Conservation (phyloP, 2,329 filamentous ascomycete genomes). For the Conoideocrella luteorostrata region DNA sequence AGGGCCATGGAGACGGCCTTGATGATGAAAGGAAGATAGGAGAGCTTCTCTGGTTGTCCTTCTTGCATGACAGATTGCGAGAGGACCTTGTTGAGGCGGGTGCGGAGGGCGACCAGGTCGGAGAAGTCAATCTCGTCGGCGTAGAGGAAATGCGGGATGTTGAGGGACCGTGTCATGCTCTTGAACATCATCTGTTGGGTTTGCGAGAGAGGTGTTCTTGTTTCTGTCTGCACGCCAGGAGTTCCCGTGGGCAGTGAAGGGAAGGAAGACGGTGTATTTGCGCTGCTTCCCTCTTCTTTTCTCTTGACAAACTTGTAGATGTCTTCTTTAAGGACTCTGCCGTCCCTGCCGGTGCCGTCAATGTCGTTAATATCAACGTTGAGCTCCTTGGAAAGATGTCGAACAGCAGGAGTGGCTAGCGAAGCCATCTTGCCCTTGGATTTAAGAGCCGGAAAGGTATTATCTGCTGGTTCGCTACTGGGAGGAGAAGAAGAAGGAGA, state of each 20-base stretch:
- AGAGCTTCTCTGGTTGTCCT: constrained; percentile 57
- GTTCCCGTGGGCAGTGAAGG: constrained; percentile 15
- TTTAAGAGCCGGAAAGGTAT: constrained; percentile 17
- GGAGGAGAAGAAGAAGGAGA: not conserved
- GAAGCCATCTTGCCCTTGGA: constrained; percentile 59
- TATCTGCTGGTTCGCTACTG: constrained; percentile 1
- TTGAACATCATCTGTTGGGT: constrained; percentile 96
- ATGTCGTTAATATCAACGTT: constrained; percentile 73
- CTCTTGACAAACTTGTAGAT: constrained; percentile 64
- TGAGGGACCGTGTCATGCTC: constrained; percentile 85
- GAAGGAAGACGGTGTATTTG: constrained; percentile 14
- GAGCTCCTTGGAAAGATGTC: constrained; percentile 76
- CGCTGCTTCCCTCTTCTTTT: constrained; percentile 32
- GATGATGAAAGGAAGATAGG: constrained; percentile 89
- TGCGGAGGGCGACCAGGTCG: constrained; percentile 63
- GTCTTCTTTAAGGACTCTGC: constrained; percentile 88
- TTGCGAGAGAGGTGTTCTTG: constrained; percentile 61
- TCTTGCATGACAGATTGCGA: constrained; percentile 36
- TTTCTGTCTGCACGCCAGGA: constrained; percentile 56
- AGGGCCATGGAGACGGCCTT: constrained; percentile 89
- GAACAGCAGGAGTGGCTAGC: constrained; percentile 85
- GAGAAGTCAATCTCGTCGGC: constrained; percentile 84
- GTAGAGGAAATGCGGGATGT: constrained; percentile 93
- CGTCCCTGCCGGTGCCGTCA: constrained; percentile 80
- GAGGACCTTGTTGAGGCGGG: constrained; percentile 64